A percentile compares a stretch with the other conserved stretches of the same genome.
These are phyloP conservation scores for Penicillium palitans DNA, from an alignment of 2,329 filamentous ascomycete genomes.

Conservation along the genomic window DNA sequence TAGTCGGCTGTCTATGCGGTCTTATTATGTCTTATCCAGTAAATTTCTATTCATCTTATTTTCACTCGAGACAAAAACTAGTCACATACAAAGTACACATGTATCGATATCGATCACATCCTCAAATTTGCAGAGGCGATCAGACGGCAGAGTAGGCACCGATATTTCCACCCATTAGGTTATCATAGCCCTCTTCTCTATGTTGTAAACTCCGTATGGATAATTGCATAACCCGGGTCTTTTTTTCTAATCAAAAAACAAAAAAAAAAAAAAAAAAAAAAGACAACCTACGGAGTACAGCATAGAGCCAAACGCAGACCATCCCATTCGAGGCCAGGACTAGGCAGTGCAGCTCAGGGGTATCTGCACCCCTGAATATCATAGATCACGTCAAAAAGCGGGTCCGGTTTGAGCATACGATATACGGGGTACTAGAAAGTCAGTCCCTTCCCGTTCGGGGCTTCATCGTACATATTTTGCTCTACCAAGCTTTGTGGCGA, in stretches of 20 bases:
- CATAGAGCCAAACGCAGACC: background rate
- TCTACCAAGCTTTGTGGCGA: conserved; percentile 6
- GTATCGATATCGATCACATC: background rate
- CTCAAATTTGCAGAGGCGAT: background rate
- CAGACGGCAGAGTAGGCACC: conserved; percentile 1
- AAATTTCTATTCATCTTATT: background rate
- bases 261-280: background rate
- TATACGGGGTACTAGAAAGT: background rate
- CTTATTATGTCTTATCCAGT: background rate
- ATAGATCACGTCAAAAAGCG: conserved; percentile 3
- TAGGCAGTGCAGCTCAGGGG: background rate
- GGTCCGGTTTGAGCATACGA: background rate
- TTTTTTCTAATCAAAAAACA: background rate
- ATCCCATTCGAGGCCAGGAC: background rate
- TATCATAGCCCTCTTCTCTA: background rate
- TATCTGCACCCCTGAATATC: conserved; percentile 3
- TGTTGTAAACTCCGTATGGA: too few species aligned
- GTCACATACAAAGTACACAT: too few species aligned
- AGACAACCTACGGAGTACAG: background rate
- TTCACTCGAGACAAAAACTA: background rate
- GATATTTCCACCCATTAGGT: background rate
- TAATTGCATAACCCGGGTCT: background rate
- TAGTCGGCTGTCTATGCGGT: background rate
- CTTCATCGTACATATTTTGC: background rate
- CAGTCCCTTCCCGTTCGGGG: background rate